phyloP scores from a whole-genome alignment of 768 basidiomycete genomes.

The Boletus reticulatus region DNA sequence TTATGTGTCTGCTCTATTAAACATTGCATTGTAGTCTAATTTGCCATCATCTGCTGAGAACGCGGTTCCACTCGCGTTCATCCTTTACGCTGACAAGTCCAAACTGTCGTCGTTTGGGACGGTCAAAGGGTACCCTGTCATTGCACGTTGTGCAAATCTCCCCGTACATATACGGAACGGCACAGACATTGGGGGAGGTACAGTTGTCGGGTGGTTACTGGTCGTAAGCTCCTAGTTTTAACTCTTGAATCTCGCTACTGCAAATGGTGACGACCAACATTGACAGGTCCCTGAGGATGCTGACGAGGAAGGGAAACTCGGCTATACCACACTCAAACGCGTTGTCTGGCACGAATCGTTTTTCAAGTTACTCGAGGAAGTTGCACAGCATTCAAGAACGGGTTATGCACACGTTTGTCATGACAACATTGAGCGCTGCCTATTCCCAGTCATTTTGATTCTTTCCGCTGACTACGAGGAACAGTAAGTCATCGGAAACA shows the following conservation, averaged over 20 bases:
- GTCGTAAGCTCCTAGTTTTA: background rate
- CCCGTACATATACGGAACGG: constrained; percentile 16
- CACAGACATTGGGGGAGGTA: constrained; percentile 13
- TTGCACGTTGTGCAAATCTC: constrained; percentile 16
- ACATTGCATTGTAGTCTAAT: background rate
- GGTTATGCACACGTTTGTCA: constrained; percentile 30
- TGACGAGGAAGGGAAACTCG: constrained; percentile 27
- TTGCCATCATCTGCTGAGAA: background rate
- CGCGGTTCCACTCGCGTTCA: background rate
- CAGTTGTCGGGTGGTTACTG: constrained; percentile 17
- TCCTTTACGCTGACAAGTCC: background rate
- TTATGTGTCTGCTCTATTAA: background rate
- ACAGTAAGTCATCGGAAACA: constrained; percentile 29
- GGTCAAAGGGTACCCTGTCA: background rate
- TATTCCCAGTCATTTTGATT: constrained; percentile 40
- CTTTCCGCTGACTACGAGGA: constrained; percentile 45
- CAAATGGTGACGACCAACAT: background rate
- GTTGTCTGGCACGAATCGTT: constrained; percentile 41
- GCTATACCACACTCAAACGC: constrained; percentile 33
- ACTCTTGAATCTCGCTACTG: too few species aligned
- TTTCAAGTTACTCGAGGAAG: constrained; percentile 27
- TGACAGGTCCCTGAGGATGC: constrained; percentile 33
- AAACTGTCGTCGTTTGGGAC: constrained; percentile 13
- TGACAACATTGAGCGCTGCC: constrained; percentile 13
- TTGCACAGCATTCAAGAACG: constrained; percentile 14